Conservation (phyloP, 805 yeast species). For the Candida sphagnicola region DNA sequence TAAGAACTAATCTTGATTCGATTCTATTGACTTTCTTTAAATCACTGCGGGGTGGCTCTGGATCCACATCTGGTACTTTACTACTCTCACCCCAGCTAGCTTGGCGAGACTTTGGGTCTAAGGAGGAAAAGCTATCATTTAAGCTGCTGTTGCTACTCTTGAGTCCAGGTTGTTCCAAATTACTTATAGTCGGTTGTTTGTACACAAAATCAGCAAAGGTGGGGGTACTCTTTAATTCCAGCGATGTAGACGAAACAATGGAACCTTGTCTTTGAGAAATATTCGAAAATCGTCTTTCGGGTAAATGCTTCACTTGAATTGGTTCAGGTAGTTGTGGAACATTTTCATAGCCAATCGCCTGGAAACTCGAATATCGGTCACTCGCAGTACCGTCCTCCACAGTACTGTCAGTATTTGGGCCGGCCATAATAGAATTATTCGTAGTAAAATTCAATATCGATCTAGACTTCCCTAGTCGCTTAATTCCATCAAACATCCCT, state of each 20-base stretch:
- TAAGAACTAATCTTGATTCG: not conserved
- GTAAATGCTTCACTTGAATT: conserved; percentile 25
- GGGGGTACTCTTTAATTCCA: not conserved
- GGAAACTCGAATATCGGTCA: conserved; percentile 16
- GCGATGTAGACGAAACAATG: not conserved
- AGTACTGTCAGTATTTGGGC: not conserved
- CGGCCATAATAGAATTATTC: not conserved
- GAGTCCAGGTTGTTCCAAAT: not conserved
- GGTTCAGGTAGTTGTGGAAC: conserved; percentile 23
- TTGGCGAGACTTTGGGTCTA: conserved; percentile 12
- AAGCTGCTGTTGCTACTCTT: conserved; percentile 1
- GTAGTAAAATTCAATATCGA: not conserved
- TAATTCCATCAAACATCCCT: not conserved
- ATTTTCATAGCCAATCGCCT: conserved; percentile 29
- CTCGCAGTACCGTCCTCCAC: not conserved
- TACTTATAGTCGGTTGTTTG: not conserved
- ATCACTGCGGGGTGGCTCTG: not conserved
- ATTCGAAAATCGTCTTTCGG: conserved; percentile 10
- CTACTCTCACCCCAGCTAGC: conserved; percentile 1
- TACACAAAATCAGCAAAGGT: not conserved
- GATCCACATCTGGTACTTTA: not conserved
- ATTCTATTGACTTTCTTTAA: not conserved
- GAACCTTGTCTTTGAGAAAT: not conserved
- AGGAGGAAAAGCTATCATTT: conserved; percentile 10
- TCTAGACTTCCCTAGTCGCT: conserved; percentile 2